Evolutionary conservation across 768 basidiomycete species (phyloP).

Genomic region (Tylopilus sp.): DNA sequence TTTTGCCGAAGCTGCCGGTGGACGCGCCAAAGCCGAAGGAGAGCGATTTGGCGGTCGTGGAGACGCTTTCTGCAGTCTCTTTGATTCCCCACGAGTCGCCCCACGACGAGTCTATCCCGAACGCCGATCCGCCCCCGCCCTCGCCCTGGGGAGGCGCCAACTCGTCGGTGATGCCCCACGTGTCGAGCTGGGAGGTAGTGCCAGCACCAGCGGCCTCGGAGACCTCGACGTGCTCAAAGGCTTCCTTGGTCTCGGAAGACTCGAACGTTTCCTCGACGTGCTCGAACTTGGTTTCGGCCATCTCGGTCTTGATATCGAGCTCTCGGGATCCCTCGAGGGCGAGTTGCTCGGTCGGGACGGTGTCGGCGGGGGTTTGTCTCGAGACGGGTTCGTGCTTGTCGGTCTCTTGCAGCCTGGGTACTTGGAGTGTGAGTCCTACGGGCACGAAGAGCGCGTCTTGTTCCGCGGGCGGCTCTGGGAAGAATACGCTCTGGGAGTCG

Average conservation of each 20-base stretch:
- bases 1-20: neutral
- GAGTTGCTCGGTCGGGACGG: conserved; percentile 22
- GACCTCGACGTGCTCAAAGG: conserved; percentile 1
- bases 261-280: conserved; percentile 7
- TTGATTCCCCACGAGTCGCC: neutral
- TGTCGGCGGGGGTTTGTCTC: conserved; percentile 29
- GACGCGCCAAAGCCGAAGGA: conserved; percentile 2
- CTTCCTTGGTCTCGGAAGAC: conserved; percentile 1
- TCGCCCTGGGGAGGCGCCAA: neutral
- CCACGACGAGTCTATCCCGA: conserved; percentile 1
- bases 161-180: neutral
- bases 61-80: neutral
- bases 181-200: neutral
- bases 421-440: conserved; percentile 10
- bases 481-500: conserved; percentile 9
- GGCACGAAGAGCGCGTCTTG: neutral
- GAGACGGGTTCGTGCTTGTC: neutral
- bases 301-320: neutral
- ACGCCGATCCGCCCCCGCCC: neutral
- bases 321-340: conserved; percentile 2
- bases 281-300: conserved; percentile 5
- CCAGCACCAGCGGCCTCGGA: neutral
- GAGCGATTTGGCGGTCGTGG: neutral
- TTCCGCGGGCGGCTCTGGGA: neutral
- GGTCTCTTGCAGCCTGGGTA: conserved; percentile 5